Base-by-base conservation (phyloP, 2,329 filamentous ascomycete species). In the Arthrocladium fulminans region DNA sequence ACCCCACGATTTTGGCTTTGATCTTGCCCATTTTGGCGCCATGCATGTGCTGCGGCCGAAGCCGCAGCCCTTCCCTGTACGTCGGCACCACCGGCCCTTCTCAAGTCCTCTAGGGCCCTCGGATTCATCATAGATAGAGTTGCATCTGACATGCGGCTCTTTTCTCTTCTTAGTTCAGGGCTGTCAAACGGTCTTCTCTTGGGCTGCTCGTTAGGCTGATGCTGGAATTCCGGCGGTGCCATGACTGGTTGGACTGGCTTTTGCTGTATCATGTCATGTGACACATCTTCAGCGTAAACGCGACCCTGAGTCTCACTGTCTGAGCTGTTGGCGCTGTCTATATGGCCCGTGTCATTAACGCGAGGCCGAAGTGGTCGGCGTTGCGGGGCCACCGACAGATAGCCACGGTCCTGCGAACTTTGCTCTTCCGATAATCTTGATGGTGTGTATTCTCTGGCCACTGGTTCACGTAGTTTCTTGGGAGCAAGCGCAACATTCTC, bases 141-240 rank as follows among this genome's bases (percentile, higher is more conserved):
- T 1, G 81, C 81, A 57, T 75, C 78, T 22, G 92, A 95, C 63
- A 97, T 81, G 19, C 88, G 83, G 57, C 84, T 88, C 57, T 88
- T 92, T 45, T 86, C 87, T 54, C 81, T 81, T 53, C 86, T 83
- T 59, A 90, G 73, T 61, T 92, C 86, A 12, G 84, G 79, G 24
- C 87, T 83, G 50, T 86, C 80, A 57, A 85, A 80, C 0, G 86
- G 86, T 53, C 79, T 79, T 51, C 77, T 80, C 1, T 74, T 72
- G 3, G 88, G 88, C 42, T 79, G 76, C 45, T 83, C 77, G 51
- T 84, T 80, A 10, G 88, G 79, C 30, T 76, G 75, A 64, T 95
- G 87, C 41, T 80, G 77, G 63, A 96, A 90, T 9, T 80, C 80
- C 2, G 90, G 90, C 1, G 90, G 89, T 4, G 75, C 72, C 3